Conservation (phyloP, 176 grass and related monocot species). For the Dactylis glomerata region DNA sequence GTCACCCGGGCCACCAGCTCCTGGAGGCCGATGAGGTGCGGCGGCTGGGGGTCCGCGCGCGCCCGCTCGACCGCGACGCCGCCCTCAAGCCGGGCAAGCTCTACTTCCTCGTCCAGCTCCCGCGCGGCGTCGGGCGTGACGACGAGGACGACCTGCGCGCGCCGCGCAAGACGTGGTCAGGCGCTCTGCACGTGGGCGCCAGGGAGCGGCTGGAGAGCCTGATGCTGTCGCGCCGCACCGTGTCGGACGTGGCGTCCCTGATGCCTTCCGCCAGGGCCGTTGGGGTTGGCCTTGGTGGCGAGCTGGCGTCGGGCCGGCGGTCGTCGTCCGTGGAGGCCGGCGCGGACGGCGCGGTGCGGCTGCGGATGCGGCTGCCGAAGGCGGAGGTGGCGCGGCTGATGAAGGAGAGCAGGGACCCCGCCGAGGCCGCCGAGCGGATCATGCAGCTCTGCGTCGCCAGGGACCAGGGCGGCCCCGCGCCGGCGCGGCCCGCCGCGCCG, state of each 20-base stretch:
- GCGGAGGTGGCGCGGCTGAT: constrained; percentile 78
- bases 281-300: not conserved
- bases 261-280: not conserved
- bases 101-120: constrained; percentile 90
- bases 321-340: constrained; percentile 52
- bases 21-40: constrained; percentile 87
- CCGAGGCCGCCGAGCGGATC: constrained; percentile 84
- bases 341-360: constrained; percentile 61
- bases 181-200: constrained; percentile 73
- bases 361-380: constrained; percentile 80
- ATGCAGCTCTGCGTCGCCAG: constrained; percentile 80
- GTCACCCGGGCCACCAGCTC: constrained; percentile 75
- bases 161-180: constrained; percentile 73
- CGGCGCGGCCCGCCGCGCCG: not conserved
- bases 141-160: constrained; percentile 21
- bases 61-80: constrained; percentile 63
- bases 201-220: constrained; percentile 87
- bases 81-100: constrained; percentile 81
- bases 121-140: not conserved
- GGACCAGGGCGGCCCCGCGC: constrained; percentile 18
- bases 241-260: constrained; percentile 63
- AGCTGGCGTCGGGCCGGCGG: not conserved
- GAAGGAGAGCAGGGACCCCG: constrained; percentile 80
- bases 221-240: constrained; percentile 75
- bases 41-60: constrained; percentile 55